A percentile compares a stretch with the other conserved stretches of the same genome.
These are phyloP conservation scores for Phaseolus lunatus DNA, from an alignment of 306 rosid genomes.

Conservation along the genomic window DNA sequence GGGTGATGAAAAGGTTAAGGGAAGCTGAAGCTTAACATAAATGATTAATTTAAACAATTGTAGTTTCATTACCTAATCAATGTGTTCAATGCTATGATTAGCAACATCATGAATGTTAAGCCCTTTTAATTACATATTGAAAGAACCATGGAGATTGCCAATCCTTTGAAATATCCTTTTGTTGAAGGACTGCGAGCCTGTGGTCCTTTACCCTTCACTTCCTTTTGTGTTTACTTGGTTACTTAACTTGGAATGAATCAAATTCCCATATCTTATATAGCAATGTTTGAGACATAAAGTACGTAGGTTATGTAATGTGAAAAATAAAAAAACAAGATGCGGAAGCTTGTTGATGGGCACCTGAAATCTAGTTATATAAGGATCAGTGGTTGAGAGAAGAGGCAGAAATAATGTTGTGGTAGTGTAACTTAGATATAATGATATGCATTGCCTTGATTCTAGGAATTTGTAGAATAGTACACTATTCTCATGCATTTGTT, in stretches of 20 bases:
- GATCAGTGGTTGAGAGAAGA: slow-evolving; percentile 13
- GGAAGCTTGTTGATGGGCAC: background rate
- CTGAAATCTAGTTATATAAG: slow-evolving; percentile 9
- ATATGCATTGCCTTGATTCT: slow-evolving; percentile 37
- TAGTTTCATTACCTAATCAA: background rate
- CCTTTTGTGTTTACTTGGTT: background rate
- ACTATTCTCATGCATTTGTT: slow-evolving; percentile 25
- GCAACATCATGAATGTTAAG: slow-evolving; percentile 28
- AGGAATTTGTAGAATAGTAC: slow-evolving; percentile 11
- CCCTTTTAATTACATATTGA: slow-evolving; percentile 14
- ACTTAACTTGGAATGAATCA: background rate
- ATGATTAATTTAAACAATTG: slow-evolving; percentile 7
- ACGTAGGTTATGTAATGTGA: background rate
- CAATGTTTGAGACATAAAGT: background rate
- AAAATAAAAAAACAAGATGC: slow-evolving; percentile 22
- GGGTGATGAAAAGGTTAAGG: slow-evolving; percentile 1
- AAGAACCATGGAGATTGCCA: slow-evolving; percentile 9
- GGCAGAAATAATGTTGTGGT: slow-evolving; percentile 9
- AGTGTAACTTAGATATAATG: background rate
- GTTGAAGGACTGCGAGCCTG: slow-evolving; percentile 1
- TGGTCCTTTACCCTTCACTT: background rate
- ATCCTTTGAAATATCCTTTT: slow-evolving; percentile 16
- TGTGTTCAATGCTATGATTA: background rate
- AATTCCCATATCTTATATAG: background rate
- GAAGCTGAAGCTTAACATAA: slow-evolving; percentile 35